Percentiles rank a stretch among this genome's conserved stretches.
Evolutionary conservation across 2,329 filamentous ascomycete species (phyloP).

Genomic region (Paraphoma chrysanthemicola): DNA sequence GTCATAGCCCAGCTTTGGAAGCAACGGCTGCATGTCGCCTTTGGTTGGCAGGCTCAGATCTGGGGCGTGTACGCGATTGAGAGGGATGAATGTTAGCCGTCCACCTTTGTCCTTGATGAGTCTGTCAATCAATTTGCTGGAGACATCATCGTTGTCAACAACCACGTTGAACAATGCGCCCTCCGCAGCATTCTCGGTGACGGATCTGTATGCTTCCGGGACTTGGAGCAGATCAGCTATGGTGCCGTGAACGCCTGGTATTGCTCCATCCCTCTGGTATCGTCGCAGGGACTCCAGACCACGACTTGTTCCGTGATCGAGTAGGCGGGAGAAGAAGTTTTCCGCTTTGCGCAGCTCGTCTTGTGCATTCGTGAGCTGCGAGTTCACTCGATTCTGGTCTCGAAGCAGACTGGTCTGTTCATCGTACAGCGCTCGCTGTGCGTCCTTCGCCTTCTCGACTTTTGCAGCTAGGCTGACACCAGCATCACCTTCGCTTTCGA

Average conservation of each 20-base stretch:
- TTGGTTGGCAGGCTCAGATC: slow-evolving; percentile 80
- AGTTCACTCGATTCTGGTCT: slow-evolving; percentile 86
- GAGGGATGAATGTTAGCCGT: slow-evolving; percentile 91
- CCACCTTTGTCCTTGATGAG: slow-evolving; percentile 82
- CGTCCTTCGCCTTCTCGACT: slow-evolving; percentile 78
- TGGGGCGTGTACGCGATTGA: slow-evolving; percentile 78
- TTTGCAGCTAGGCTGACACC: slow-evolving; percentile 76
- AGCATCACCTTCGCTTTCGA: slow-evolving; percentile 80
- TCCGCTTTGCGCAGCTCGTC: slow-evolving; percentile 81
- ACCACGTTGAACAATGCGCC: slow-evolving; percentile 95
- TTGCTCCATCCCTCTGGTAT: slow-evolving; percentile 78
- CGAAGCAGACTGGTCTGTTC: slow-evolving; percentile 87
- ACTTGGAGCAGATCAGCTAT: slow-evolving; percentile 92
- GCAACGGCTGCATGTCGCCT: slow-evolving; percentile 84
- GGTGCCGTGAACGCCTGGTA: slow-evolving; percentile 89
- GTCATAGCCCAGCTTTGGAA: slow-evolving; percentile 85
- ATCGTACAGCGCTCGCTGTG: slow-evolving; percentile 79
- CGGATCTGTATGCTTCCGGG: slow-evolving; percentile 81
- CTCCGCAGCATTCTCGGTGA: slow-evolving; percentile 91
- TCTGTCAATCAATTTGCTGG: slow-evolving; percentile 78
- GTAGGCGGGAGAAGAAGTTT: slow-evolving; percentile 77
- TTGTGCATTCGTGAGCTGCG: slow-evolving; percentile 75
- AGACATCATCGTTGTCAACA: slow-evolving; percentile 89
- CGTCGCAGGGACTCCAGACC: slow-evolving; percentile 87
- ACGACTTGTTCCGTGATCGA: slow-evolving; percentile 86